A percentile compares a stretch with the other conserved stretches of the same genome.
phyloP scores from a whole-genome alignment of 331 rosid genomes.

The Cydonia oblonga region DNA sequence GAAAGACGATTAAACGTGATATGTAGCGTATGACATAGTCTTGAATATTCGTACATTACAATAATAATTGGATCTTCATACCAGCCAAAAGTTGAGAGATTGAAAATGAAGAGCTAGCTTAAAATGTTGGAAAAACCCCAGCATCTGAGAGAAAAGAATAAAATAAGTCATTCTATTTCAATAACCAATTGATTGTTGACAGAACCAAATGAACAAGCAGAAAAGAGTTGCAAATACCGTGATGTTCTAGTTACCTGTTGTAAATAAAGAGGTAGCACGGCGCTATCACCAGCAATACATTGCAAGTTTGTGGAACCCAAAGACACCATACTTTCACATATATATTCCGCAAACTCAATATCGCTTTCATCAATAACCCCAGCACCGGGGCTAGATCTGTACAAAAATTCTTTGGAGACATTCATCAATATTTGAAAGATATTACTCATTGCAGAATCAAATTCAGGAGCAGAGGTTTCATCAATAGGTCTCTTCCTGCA shows the following conservation, averaged over 20 bases:
- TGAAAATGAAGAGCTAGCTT: slow-evolving; percentile 85
- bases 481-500: slow-evolving; percentile 81
- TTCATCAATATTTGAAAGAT: slow-evolving; percentile 71
- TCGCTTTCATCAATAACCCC: slow-evolving; percentile 59
- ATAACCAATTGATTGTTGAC: neutral
- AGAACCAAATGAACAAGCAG: neutral
- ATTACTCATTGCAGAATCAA: slow-evolving; percentile 63
- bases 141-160: slow-evolving; percentile 52
- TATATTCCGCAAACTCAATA: slow-evolving; percentile 61
- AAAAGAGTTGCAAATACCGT: neutral
- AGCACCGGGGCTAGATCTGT: slow-evolving; percentile 38
- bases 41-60: neutral
- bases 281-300: slow-evolving; percentile 61
- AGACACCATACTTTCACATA: slow-evolving; percentile 84
- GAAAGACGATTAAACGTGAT: slow-evolving; percentile 11
- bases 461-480: slow-evolving; percentile 58
- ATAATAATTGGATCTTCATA: slow-evolving; percentile 23
- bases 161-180: neutral
- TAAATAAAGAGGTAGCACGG: slow-evolving; percentile 45
- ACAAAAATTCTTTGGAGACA: slow-evolving; percentile 56
- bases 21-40: slow-evolving; percentile 5
- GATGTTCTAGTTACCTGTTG: slow-evolving; percentile 52
- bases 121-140: slow-evolving; percentile 70
- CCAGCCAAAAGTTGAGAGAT: slow-evolving; percentile 88
- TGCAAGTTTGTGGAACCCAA: slow-evolving; percentile 79